Conservation (phyloP, 2,329 filamentous ascomycete species). For the Claviceps paspali region DNA sequence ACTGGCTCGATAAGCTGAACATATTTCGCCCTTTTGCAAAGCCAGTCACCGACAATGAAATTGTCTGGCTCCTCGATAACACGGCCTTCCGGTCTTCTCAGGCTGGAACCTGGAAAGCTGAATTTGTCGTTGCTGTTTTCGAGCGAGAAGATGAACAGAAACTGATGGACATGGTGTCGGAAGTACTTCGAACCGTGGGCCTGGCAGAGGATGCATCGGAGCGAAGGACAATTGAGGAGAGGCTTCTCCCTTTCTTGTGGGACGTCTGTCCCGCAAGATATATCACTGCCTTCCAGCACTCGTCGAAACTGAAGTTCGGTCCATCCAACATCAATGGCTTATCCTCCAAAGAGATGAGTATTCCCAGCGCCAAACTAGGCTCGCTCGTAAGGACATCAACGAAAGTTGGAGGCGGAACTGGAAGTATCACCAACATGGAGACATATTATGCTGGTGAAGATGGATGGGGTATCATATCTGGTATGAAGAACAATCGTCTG, state of each 20-base stretch:
- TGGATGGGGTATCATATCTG: constrained; percentile 74
- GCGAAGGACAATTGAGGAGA: constrained; percentile 44
- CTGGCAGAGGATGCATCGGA: constrained; percentile 45
- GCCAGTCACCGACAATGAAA: constrained; percentile 47
- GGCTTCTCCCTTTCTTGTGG: constrained; percentile 66
- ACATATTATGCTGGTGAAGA: constrained; percentile 62
- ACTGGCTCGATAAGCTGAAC: constrained; percentile 36
- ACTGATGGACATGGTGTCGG: constrained; percentile 52
- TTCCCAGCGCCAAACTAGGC: constrained; percentile 33
- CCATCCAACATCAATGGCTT: constrained; percentile 61
- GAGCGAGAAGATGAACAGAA: constrained; percentile 53
- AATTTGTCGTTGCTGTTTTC: constrained; percentile 75
- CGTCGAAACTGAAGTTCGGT: constrained; percentile 38
- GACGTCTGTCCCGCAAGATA: constrained; percentile 55
- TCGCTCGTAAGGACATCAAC: constrained; percentile 31
- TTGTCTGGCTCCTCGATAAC: constrained; percentile 83
- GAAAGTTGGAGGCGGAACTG: constrained; percentile 32
- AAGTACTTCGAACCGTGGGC: constrained; percentile 54
- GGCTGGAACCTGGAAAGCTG: constrained; percentile 52
- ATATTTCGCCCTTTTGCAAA: constrained; percentile 33
- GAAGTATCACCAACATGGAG: constrained; percentile 45
- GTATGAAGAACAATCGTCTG: constrained; percentile 20
- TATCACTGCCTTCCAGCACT: constrained; percentile 46
- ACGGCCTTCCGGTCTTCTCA: constrained; percentile 52
- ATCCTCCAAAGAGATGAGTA: constrained; percentile 43